These are phyloP conservation scores for Huntiella savannae DNA, from an alignment of 2,329 filamentous ascomycete genomes.

Conservation along the genomic window DNA sequence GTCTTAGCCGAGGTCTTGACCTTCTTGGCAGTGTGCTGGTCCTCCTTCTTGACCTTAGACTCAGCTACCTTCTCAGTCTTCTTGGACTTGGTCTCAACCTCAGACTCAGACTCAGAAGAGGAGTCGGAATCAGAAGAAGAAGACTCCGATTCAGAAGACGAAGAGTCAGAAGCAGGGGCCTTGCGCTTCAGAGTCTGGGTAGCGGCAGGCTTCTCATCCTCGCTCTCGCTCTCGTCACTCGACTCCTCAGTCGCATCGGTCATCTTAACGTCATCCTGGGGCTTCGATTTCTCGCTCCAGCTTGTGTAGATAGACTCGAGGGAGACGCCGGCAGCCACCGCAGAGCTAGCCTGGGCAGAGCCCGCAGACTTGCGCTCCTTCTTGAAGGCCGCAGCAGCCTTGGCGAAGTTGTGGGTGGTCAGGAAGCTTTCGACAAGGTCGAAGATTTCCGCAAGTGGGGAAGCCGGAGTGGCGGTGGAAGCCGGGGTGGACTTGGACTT, in stretches of 20 bases:
- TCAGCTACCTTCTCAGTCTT: conserved; percentile 17
- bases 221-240: conserved; percentile 10
- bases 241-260: conserved; percentile 11
- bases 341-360: conserved; percentile 20
- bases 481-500: conserved; percentile 21
- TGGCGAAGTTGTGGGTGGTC: conserved; percentile 42
- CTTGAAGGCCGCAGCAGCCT: conserved; percentile 41
- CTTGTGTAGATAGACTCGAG: conserved; percentile 31
- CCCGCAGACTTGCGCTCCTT: conserved; percentile 40
- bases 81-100: conserved; percentile 4
- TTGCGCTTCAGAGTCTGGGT: conserved; percentile 24
- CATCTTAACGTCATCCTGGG: conserved; percentile 14
- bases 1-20: conserved; percentile 6
- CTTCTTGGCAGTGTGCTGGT: conserved; percentile 2
- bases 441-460: conserved; percentile 41
- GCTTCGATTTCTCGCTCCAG: conserved; percentile 23
- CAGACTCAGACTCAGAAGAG: conserved; percentile 17
- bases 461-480: conserved; percentile 15
- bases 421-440: conserved; percentile 49
- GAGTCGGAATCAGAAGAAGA: conserved; percentile 8
- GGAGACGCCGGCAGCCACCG: conserved; percentile 18
- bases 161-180: conserved; percentile 16
- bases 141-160: conserved; percentile 12
- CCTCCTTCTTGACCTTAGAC: conserved; percentile 34
- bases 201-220: conserved; percentile 15